These are phyloP conservation scores for Carallia pectinifolia DNA, from an alignment of 345 rosid genomes.

Conservation along the genomic window DNA sequence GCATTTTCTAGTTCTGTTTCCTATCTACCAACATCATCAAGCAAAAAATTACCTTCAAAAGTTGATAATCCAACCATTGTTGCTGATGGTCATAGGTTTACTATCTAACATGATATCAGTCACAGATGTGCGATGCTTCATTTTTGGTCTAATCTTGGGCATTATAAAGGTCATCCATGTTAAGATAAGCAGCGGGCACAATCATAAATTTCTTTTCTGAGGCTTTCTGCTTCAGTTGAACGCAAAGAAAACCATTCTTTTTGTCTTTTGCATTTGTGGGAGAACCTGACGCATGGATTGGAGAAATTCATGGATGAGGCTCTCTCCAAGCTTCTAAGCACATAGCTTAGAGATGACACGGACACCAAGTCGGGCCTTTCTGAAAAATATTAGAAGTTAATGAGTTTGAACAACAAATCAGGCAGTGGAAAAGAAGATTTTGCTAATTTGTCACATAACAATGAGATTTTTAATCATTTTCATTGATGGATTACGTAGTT, in stretches of 20 bases:
- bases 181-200: conserved; percentile 46
- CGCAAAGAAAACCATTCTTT: conserved; percentile 12
- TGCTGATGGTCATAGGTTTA: conserved; percentile 48
- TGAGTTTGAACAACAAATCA: not conserved
- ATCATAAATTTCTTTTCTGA: conserved; percentile 9
- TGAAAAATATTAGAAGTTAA: not conserved
- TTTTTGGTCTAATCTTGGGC: conserved; percentile 80
- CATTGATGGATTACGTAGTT: not conserved
- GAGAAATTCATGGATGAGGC: conserved; percentile 65
- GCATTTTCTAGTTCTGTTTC: not conserved
- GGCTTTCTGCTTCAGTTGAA: conserved; percentile 15
- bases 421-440: not conserved
- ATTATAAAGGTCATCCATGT: conserved; percentile 85
- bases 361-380: conserved; percentile 14
- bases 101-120: conserved; percentile 68
- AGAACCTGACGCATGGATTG: conserved; percentile 82
- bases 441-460: not conserved
- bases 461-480: not conserved
- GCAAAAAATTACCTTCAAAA: not conserved
- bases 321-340: conserved; percentile 8
- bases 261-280: conserved; percentile 25
- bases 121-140: conserved; percentile 68
- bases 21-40: not conserved
- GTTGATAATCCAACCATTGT: conserved; percentile 14
- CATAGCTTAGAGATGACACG: not conserved